A percentile compares a stretch with the other conserved stretches of the same genome.
phyloP scores from a whole-genome alignment of 1,284 basidiomycete species.

The Ganoderma multipileum region DNA sequence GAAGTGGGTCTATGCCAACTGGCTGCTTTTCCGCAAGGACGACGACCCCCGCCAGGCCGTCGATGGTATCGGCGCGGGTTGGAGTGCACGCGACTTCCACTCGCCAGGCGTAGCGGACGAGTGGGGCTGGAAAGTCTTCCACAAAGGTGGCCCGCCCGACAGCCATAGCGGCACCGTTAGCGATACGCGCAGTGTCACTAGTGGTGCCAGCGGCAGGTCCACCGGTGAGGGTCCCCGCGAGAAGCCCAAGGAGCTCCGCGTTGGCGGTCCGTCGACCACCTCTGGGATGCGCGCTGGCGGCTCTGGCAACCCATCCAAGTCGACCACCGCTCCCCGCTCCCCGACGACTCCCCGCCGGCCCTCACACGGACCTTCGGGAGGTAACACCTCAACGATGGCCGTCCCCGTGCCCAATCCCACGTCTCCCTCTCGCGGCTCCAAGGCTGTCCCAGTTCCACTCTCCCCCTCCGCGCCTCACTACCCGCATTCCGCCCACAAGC shows the following conservation, averaged over 20 bases:
- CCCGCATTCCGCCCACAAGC: slow-evolving; percentile 54
- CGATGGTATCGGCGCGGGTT: slow-evolving; percentile 65
- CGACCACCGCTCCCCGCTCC: slow-evolving; percentile 30
- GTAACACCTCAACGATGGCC: slow-evolving; percentile 18
- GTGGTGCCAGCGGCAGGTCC: slow-evolving; percentile 54
- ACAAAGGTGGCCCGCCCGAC: slow-evolving; percentile 50
- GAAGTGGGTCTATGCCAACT: slow-evolving; percentile 83
- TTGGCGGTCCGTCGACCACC: slow-evolving; percentile 9
- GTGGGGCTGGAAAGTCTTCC: slow-evolving; percentile 76
- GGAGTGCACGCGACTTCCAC: slow-evolving; percentile 65
- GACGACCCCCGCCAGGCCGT: slow-evolving; percentile 71
- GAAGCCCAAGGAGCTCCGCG: slow-evolving; percentile 31
- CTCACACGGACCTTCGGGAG: slow-evolving; percentile 30
- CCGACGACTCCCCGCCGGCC: slow-evolving; percentile 36
- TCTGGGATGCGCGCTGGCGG: slow-evolving; percentile 10
- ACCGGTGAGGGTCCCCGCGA: slow-evolving; percentile 30
- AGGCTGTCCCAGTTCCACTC: slow-evolving; percentile 49
- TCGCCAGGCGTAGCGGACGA: slow-evolving; percentile 52
- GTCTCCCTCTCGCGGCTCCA: slow-evolving; percentile 40
- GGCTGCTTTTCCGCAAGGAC: slow-evolving; percentile 68
- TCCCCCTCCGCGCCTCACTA: slow-evolving; percentile 47
- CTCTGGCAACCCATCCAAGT: neutral
- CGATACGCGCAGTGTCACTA: slow-evolving; percentile 57
- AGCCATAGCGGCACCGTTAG: slow-evolving; percentile 37
- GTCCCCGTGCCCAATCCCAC: slow-evolving; percentile 26